Percentiles rank a stretch among this genome's conserved stretches.
phyloP scores from a whole-genome alignment of 768 basidiomycete genomes.

The Cyathus striatus region DNA sequence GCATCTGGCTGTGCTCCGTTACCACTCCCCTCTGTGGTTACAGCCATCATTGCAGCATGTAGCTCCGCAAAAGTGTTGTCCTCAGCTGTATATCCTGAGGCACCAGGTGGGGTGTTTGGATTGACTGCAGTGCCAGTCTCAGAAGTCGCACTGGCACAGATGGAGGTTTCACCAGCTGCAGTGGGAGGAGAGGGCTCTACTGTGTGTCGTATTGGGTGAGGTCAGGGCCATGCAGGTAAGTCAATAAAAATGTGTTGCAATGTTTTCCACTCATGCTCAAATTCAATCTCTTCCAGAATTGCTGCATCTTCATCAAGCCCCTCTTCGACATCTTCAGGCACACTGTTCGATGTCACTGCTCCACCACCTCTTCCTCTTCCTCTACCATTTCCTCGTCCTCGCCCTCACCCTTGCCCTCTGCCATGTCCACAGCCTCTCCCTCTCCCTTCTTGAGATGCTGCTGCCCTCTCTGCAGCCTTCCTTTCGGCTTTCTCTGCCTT shows the following conservation, averaged over 20 bases:
- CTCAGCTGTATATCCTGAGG: too few relatives aligned
- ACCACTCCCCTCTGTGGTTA: too few relatives aligned
- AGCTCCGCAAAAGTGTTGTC: too few relatives aligned
- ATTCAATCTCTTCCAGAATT: not conserved
- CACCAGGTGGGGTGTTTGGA: not conserved
- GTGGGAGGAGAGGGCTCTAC: not conserved
- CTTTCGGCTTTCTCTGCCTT: not conserved
- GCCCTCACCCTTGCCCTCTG: not conserved
- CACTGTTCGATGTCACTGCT: not conserved
- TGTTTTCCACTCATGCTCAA: not conserved
- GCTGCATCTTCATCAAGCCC: not conserved
- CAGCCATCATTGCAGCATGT: too few relatives aligned
- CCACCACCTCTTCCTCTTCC: not conserved
- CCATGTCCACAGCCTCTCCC: not conserved
- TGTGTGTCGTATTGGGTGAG: not conserved
- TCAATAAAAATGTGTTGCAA: not conserved
- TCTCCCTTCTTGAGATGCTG: not conserved
- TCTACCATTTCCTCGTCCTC: not conserved
- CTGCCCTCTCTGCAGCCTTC: slow-evolving; percentile 2
- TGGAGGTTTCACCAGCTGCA: not conserved
- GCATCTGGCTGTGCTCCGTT: not conserved
- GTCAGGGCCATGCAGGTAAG: not conserved
- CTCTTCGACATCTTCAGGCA: not conserved
- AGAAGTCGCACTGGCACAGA: not conserved
- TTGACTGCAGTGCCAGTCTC: not conserved